Evolutionary conservation across 2,329 filamentous ascomycete genomes (phyloP), one percentile per base, ranked within the genome.

Genomic region (Nemania diffusa): DNA sequence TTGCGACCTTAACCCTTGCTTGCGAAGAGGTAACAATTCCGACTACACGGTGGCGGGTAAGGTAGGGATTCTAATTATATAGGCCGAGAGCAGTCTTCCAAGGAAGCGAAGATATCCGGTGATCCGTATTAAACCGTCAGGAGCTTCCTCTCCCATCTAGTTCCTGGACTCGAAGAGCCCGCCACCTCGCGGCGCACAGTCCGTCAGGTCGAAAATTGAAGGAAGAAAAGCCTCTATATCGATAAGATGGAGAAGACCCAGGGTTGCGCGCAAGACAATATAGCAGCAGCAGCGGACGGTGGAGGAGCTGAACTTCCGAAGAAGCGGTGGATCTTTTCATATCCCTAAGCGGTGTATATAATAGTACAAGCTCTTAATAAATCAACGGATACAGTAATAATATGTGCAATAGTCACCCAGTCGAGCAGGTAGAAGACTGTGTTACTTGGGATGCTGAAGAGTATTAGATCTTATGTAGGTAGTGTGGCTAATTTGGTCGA

Each of bases 401-500:
- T 46, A 56, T 37, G 59, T 48, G 56, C 57, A 53, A 46, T 53
- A 63, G 51, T 64, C 58, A 65, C 62, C 55, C 46, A 53, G 57
- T 57, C 42, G 29, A 65, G 65, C 42, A 65, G 58, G 69, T 61
- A 62, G 64, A 72, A 63, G 60, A 69, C 37, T 68, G 62, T 73
- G 72, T 71, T 67, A 72, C 71, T 73, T 71, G 70, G 70, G 64
- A 62, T 68, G 70, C 68, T 72, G 72, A 72, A 71, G 69, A 72
- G 17, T 53, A 53, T 50, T 50, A 50, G 46, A 50, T 27, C 46
- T 50, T 27, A 44, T 9, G 17, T 20, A 73, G 71, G 73, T 73
- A 70, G 75, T 76, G 75, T 77, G 75, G 75, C 75, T 77, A 75
- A 74, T 76, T 76, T 71, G 69, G 71, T 72, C 70, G 69, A 62